A percentile compares a stretch with the other conserved stretches of the same genome.
phyloP scores from a whole-genome alignment of 306 rosid genomes.

The Cucumis cinereus region DNA sequence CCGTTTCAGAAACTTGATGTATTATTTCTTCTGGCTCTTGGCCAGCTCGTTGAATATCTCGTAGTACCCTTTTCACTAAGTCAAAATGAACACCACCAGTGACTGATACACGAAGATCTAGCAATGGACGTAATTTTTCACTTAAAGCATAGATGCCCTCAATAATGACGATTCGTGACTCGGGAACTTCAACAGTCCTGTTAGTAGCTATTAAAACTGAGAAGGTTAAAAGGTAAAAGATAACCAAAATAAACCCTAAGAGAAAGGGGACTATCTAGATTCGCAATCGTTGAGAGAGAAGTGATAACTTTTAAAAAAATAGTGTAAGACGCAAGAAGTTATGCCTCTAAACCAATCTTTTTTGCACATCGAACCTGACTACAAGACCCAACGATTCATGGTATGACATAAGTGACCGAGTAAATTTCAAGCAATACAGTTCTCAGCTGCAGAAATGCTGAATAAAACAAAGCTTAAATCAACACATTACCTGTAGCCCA shows the following conservation, averaged over 20 bases:
- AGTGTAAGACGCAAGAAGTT: neutral
- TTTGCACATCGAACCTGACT: neutral
- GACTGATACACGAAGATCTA: constrained; percentile 92
- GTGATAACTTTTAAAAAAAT: neutral
- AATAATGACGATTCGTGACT: constrained; percentile 67
- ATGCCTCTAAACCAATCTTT: neutral
- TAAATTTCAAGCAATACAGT: neutral
- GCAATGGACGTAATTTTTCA: constrained; percentile 73
- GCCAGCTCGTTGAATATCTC: constrained; percentile 96
- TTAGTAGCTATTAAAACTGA: constrained; percentile 7
- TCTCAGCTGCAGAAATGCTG: neutral
- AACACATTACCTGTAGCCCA: constrained; percentile 65
- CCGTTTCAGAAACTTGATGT: constrained; percentile 98
- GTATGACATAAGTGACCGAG: neutral
- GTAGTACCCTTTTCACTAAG: constrained; percentile 90
- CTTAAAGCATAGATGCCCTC: constrained; percentile 96
- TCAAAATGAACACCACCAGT: constrained; percentile 99
- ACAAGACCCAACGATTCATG: neutral
- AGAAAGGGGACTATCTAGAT: neutral
- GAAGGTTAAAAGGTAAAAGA: neutral
- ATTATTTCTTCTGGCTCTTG: constrained; percentile 98
- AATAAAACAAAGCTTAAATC: neutral
- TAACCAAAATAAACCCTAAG: neutral
- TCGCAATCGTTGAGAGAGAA: neutral
- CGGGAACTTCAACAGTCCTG: constrained; percentile 85